A percentile compares a stretch with the other conserved stretches of the same genome.
These are phyloP conservation scores for Aspergillus niger DNA, from an alignment of 2,329 filamentous ascomycete genomes.

Conservation along the genomic window DNA sequence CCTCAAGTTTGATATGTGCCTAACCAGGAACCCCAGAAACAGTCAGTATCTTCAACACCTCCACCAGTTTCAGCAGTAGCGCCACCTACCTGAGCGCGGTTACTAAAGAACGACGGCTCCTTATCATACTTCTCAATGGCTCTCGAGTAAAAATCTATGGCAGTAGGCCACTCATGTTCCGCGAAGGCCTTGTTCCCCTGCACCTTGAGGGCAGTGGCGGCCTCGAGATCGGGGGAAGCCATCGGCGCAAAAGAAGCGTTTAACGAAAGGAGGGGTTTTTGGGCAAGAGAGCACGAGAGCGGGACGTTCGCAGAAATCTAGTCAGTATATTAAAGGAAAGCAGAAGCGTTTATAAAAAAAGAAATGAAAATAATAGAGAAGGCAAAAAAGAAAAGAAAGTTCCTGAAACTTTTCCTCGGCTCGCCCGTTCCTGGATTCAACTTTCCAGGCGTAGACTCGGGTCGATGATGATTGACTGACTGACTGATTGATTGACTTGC, in stretches of 20 bases:
- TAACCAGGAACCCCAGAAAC: conserved; percentile 40
- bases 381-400: not conserved
- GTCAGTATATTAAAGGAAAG: not conserved
- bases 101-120: conserved; percentile 89
- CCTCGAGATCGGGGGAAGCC: conserved; percentile 55
- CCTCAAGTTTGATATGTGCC: conserved; percentile 93
- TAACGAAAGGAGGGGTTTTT: conserved; percentile 11
- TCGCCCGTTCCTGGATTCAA: not conserved
- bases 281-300: conserved; percentile 17
- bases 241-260: conserved; percentile 25
- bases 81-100: conserved; percentile 80
- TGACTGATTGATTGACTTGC: conserved; percentile 16
- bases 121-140: conserved; percentile 82
- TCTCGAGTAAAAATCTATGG: conserved; percentile 80
- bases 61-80: conserved; percentile 37
- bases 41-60: conserved; percentile 16
- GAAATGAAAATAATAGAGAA: not conserved
- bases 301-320: no score
- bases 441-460: not conserved
- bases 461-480: conserved; percentile 7
- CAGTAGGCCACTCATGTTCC: conserved; percentile 79
- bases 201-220: conserved; percentile 83
- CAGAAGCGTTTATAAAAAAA: not conserved
- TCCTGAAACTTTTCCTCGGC: no score
- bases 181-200: conserved; percentile 93